Evolutionary conservation across 148 eudicot genomes (phyloP), one percentile per base, ranked within the genome.

Genomic region (Mesembryanthemum crystallinum): DNA sequence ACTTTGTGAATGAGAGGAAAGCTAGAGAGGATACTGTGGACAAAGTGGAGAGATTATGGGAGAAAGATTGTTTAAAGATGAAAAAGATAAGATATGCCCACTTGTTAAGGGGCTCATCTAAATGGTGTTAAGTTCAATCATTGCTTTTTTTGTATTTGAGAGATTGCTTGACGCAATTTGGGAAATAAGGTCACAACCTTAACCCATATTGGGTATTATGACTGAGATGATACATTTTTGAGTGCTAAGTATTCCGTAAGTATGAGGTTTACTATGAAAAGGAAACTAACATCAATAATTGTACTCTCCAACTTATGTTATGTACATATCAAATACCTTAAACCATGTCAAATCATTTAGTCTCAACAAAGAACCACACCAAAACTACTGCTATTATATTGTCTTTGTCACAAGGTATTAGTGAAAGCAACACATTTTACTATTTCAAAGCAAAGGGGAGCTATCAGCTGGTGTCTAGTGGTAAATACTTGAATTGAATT

Each of bases 51-150:
- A 23, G 60, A 49, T 49, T 62, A 51, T 37, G 70, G 45, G 69
- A n/a, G n/a, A 39, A 32, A 17, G 64, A 66, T 35, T 29, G 17
- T 49, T 63, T 7, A 77, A 77, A 71, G 74, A 47, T 21, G n/a
- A n/a, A n/a, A n/a, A n/a, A 43, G 81, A 79, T 79, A 73, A 79
- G 77, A 79, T 73, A 60, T 66, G 82, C 52, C 76, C 30, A 29
- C 59, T 73, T 25, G 37, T 12, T 68, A 60, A 30, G 69, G 35
- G 25, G 65, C 61, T 69, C 8, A 66, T 15, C 15, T 25, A 30
- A 29, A 74, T 33, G 63, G 70, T 60, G 61, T 73, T 74, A 28
- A 39, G 61, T 61, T 79, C 82, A 67, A 79, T 73, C 39, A 79
- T 79, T 79, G 68, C 72, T 74, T 73, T 74, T 73, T n/a, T 25